A percentile compares a stretch with the other conserved stretches of the same genome.
Conservation (phyloP, 352 stramenopile species). For the Phytophthora kernoviae region DNA sequence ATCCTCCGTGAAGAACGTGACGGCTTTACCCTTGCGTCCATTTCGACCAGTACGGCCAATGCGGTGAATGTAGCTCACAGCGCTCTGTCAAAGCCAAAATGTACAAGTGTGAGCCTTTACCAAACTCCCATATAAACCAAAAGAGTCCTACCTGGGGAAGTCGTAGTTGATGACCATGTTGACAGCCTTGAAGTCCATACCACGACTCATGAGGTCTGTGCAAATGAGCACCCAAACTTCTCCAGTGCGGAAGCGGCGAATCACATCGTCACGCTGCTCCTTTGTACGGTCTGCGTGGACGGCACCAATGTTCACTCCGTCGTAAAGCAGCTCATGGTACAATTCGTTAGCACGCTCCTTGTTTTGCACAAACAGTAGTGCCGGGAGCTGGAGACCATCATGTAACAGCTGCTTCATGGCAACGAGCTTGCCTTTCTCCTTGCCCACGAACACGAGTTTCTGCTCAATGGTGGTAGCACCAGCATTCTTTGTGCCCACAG, state of each 20-base stretch:
- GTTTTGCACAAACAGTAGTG: conserved; percentile 98
- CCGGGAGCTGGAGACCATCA: conserved; percentile 94
- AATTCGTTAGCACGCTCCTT: conserved; percentile 98
- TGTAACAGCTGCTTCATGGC: conserved; percentile 94
- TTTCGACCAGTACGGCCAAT: conserved; percentile 96
- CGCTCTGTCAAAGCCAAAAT: conserved; percentile 47
- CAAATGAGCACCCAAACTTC: conserved; percentile 99
- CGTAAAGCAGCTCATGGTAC: conserved; percentile 98
- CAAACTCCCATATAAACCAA: neutral
- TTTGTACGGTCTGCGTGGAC: conserved; percentile 97
- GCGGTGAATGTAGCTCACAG: conserved; percentile 96
- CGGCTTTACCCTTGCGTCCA: conserved; percentile 91
- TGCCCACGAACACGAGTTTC: conserved; percentile 98
- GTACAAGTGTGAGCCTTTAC: neutral
- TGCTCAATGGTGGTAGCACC: conserved; percentile 92
- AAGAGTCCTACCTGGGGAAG: conserved; percentile 87
- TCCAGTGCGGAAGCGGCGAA: conserved; percentile 96
- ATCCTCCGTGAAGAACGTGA: conserved; percentile 98
- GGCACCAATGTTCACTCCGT: conserved; percentile 97
- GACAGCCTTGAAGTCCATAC: conserved; percentile 99
- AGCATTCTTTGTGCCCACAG: conserved; percentile 92
- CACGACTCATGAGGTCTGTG: conserved; percentile 98
- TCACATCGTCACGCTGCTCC: conserved; percentile 93
- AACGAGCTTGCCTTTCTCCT: conserved; percentile 99
- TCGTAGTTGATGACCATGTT: conserved; percentile 99